Percentiles rank a stretch among this genome's conserved stretches.
phyloP scores from a whole-genome alignment of 2,329 filamentous ascomycete genomes.

The Aspergillus udagawae region DNA sequence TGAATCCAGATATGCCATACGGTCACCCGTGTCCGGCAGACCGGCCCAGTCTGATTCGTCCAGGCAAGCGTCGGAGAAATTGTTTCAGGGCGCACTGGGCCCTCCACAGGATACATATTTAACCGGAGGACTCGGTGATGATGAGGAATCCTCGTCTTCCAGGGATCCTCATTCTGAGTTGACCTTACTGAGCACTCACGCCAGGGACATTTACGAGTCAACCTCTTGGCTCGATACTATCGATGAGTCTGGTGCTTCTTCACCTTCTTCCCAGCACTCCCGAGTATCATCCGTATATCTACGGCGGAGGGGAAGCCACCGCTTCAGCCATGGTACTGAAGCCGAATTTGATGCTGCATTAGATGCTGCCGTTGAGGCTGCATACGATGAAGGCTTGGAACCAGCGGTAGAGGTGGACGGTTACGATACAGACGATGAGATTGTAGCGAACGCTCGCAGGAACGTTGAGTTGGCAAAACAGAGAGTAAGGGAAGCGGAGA shows the following conservation, averaged over 20 bases:
- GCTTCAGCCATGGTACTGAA: constrained; percentile 68
- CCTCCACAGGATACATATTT: neutral
- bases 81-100: neutral
- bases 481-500: constrained; percentile 67
- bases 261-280: constrained; percentile 74
- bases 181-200: constrained; percentile 18
- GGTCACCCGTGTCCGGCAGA: constrained; percentile 26
- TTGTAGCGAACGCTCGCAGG: constrained; percentile 51
- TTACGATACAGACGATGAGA: constrained; percentile 26
- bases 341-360: constrained; percentile 91
- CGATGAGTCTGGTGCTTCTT: constrained; percentile 81
- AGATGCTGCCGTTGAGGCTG: constrained; percentile 92
- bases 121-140: neutral
- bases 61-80: constrained; percentile 9
- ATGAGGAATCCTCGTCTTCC: neutral
- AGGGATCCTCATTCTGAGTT: constrained; percentile 9
- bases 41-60: constrained; percentile 38
- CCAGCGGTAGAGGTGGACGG: constrained; percentile 47
- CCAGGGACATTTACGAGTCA: constrained; percentile 65
- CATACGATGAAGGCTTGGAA: constrained; percentile 88
- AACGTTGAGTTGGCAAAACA: constrained; percentile 74
- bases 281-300: constrained; percentile 67
- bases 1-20: constrained; percentile 15
- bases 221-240: constrained; percentile 94
- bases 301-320: constrained; percentile 65